Evolutionary conservation across 2,329 filamentous ascomycete species (phyloP).

Genomic region (Cucurbitaria berberidis): DNA sequence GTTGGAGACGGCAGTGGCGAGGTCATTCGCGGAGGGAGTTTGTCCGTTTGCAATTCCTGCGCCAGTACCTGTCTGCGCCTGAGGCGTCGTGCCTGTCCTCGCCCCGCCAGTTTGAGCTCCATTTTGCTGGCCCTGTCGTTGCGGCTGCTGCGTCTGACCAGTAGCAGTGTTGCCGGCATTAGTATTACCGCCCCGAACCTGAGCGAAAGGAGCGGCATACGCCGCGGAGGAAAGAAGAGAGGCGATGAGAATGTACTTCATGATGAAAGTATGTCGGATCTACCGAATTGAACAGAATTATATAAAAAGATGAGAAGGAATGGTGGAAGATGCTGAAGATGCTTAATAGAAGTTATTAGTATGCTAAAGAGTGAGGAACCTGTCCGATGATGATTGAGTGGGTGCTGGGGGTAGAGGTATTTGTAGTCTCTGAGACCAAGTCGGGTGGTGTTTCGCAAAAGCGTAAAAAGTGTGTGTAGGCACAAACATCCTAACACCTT

Average conservation of each 20-base stretch:
- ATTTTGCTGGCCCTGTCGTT: conserved; percentile 5
- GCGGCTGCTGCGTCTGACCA: conserved; percentile 10
- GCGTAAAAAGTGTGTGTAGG: conserved; percentile 12
- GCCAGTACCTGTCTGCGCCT: conserved; percentile 21
- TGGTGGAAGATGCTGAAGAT: conserved; percentile 11
- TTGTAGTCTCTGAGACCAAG: conserved; percentile 22
- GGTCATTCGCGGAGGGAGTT: conserved; percentile 34
- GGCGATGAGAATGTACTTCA: conserved; percentile 47
- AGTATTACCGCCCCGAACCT: conserved; percentile 23
- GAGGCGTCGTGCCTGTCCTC: conserved; percentile 2
- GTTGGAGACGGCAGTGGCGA: conserved; percentile 46
- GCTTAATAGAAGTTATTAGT: conserved; percentile 33
- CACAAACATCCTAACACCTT: conserved; percentile 8
- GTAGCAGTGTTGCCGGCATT: conserved; percentile 4
- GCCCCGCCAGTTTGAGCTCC: background rate
- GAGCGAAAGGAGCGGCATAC: conserved; percentile 40
- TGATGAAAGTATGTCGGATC: conserved; percentile 32
- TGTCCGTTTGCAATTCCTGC: conserved; percentile 28
- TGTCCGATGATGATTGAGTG: conserved; percentile 29
- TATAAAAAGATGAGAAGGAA: conserved; percentile 9
- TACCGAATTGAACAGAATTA: conserved; percentile 23
- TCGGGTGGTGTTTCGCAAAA: conserved; percentile 3
- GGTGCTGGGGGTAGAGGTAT: conserved; percentile 22
- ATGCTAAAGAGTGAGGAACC: conserved; percentile 37
- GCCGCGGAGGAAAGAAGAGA: conserved; percentile 42